phyloP scores from a whole-genome alignment of 2,329 filamentous ascomycete genomes.

The Colletotrichum sp. region DNA sequence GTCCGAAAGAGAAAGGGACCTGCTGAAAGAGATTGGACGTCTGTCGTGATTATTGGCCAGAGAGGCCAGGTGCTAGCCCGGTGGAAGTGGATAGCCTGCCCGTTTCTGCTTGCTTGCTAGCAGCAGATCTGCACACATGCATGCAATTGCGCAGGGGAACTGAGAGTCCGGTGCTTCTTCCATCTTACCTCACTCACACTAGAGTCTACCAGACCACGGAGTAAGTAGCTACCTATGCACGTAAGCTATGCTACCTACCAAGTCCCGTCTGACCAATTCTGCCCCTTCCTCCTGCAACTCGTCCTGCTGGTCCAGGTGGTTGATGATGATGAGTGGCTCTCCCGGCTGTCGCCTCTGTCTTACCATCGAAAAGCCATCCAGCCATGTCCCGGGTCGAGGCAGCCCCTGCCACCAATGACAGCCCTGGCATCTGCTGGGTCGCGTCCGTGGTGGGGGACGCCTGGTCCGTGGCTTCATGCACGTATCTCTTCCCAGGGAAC shows the following conservation, averaged over 20 bases:
- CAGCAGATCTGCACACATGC: constrained; percentile 12
- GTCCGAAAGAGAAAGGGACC: background rate
- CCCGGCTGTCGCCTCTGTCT: background rate
- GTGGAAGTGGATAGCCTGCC: background rate
- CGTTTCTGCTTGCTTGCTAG: background rate
- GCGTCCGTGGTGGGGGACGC: background rate
- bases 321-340: background rate
- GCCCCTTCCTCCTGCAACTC: background rate
- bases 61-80: background rate
- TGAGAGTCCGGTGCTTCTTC: background rate
- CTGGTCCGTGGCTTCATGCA: constrained; percentile 19
- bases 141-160: constrained; percentile 3
- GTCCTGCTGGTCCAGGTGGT: background rate
- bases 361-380: background rate
- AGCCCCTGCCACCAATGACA: background rate
- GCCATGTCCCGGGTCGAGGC: background rate
- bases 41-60: background rate
- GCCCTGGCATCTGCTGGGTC: background rate
- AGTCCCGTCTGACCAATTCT: background rate
- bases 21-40: background rate
- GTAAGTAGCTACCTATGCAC: background rate
- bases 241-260: background rate
- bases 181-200: background rate
- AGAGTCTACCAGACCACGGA: background rate
- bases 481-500: background rate